A percentile compares a stretch with the other conserved stretches of the same genome.
Evolutionary conservation across 768 basidiomycete genomes (phyloP).

Genomic region (Lentinula sp.): DNA sequence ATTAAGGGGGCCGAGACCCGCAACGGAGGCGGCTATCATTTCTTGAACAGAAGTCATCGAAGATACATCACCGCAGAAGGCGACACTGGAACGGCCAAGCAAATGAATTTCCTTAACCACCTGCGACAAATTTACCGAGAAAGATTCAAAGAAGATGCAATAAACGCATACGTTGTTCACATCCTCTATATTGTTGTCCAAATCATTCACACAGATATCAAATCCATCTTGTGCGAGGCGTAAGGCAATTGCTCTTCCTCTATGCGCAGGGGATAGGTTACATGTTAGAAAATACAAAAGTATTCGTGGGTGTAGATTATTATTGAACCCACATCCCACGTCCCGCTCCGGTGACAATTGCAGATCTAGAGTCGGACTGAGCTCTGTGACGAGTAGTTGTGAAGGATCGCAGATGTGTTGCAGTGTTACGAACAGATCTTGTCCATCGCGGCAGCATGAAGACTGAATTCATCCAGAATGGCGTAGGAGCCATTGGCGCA

Average conservation of each 20-base stretch:
- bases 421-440: not conserved
- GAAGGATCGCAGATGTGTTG: not conserved
- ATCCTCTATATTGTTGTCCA: conserved; percentile 11
- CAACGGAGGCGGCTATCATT: conserved; percentile 7
- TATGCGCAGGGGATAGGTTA: conserved; percentile 8
- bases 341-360: conserved; percentile 8
- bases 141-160: not conserved
- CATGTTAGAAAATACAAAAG: not conserved
- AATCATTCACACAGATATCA: conserved; percentile 27
- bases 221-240: conserved; percentile 28
- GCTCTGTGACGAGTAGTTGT: not conserved
- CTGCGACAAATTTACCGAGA: not conserved
- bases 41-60: conserved; percentile 3
- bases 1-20: conserved; percentile 7
- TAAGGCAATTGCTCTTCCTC: conserved; percentile 27
- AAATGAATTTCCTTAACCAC: conserved; percentile 7
- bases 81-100: conserved; percentile 1
- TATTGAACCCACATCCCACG: conserved; percentile 8
- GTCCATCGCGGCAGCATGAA: not conserved
- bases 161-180: conserved; percentile 10
- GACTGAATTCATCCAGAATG: no score
- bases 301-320: not conserved
- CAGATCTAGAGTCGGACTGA: not conserved
- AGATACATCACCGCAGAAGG: conserved; percentile 5
- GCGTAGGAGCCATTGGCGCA: no score